phyloP scores from a whole-genome alignment of 257 asterid genomes.

The Striga asiatica region DNA sequence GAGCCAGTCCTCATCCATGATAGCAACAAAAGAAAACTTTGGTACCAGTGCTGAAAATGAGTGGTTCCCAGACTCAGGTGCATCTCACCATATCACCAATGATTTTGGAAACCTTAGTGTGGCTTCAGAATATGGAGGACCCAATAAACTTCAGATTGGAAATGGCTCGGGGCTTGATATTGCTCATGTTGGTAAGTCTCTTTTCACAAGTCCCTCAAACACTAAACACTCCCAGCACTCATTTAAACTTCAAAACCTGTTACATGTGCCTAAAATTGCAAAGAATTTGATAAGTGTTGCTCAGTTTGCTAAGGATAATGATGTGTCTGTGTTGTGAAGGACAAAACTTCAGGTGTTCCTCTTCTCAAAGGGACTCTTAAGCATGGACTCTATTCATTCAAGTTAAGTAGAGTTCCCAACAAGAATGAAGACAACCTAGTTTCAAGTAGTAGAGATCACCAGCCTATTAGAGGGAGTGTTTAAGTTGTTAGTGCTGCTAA shows the following conservation, averaged over 20 bases:
- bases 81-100: background rate
- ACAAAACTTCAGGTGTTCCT: background rate
- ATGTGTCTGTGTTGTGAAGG: background rate
- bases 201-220: background rate
- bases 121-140: background rate
- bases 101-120: background rate
- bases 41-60: too few relatives aligned
- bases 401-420: background rate
- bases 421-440: background rate
- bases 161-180: background rate
- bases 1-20: too few relatives aligned
- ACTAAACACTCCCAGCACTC: background rate
- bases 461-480: too few relatives aligned
- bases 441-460: too few relatives aligned
- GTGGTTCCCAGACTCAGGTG: background rate
- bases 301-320: background rate
- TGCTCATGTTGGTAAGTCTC: background rate
- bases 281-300: background rate
- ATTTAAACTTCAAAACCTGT: background rate
- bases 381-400: background rate
- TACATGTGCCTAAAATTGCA: background rate
- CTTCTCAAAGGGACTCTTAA: background rate
- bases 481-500: background rate
- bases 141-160: background rate
- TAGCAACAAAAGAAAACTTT: too few relatives aligned